These are phyloP conservation scores for Rosa hybrid DNA, from an alignment of 331 rosid genomes.

Conservation along the genomic window DNA sequence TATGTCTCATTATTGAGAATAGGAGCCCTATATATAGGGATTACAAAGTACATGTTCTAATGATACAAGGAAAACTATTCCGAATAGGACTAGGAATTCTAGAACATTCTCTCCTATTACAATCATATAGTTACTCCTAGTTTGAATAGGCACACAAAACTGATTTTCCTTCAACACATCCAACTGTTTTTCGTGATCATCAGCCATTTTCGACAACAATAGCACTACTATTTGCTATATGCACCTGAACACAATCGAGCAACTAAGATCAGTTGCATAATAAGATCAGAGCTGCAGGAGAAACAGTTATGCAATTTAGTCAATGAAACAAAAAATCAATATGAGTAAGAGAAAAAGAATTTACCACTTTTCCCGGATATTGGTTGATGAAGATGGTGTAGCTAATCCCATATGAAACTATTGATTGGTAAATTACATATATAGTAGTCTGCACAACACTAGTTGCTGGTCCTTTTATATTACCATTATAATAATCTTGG, in stretches of 20 bases:
- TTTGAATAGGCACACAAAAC: no score
- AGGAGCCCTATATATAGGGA: no score
- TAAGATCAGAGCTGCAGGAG: constrained; percentile 5
- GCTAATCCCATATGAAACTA: not conserved
- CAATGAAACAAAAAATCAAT: not conserved
- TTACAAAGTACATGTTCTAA: no score
- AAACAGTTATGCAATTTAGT: not conserved
- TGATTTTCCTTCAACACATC: not conserved
- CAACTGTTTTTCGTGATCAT: constrained; percentile 21
- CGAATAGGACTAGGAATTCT: no score
- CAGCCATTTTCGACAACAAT: constrained; percentile 28
- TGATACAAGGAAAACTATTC: no score
- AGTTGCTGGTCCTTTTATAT: not conserved
- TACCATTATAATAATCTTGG: not conserved
- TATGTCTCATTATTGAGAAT: no score
- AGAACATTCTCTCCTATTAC: no score
- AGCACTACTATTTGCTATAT: not conserved
- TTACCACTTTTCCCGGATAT: not conserved
- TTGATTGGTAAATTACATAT: not conserved
- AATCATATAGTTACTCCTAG: no score
- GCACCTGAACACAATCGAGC: not conserved
- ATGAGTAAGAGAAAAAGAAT: not conserved
- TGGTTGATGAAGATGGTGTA: not conserved
- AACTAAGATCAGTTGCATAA: not conserved
- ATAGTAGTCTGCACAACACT: not conserved